A percentile compares a stretch with the other conserved stretches of the same genome.
These are phyloP conservation scores for Scytalidium lignicola DNA, from an alignment of 2,329 filamentous ascomycete species.

Conservation along the genomic window DNA sequence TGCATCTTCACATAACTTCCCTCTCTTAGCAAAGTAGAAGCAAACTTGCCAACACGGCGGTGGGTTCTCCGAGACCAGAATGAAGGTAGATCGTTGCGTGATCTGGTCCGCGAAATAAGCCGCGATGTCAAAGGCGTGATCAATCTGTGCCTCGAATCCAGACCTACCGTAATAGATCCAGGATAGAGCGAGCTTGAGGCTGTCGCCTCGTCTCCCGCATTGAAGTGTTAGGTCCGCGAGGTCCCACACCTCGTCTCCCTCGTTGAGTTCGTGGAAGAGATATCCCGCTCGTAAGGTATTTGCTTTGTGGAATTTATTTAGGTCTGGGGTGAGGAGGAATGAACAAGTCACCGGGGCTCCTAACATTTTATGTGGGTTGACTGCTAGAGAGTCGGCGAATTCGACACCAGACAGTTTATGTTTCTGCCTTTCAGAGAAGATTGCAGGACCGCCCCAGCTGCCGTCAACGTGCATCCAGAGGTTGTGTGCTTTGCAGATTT, in stretches of 20 bases:
- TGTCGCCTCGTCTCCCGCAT: slow-evolving; percentile 82
- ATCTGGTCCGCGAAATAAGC: slow-evolving; percentile 61
- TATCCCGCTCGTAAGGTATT: slow-evolving; percentile 88
- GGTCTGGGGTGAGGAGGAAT: slow-evolving; percentile 75
- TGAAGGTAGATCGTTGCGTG: slow-evolving; percentile 51
- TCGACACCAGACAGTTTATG: slow-evolving; percentile 65
- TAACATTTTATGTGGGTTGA: slow-evolving; percentile 98
- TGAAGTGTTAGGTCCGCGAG: slow-evolving; percentile 89
- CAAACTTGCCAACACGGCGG: slow-evolving; percentile 90
- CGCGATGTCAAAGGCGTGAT: slow-evolving; percentile 68
- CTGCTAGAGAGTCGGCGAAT: slow-evolving; percentile 73
- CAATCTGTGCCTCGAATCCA: slow-evolving; percentile 67
- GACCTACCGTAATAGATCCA: slow-evolving; percentile 84
- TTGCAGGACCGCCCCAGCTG: slow-evolving; percentile 81
- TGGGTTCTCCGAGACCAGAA: slow-evolving; percentile 68
- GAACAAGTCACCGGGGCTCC: slow-evolving; percentile 86
- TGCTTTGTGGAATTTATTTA: slow-evolving; percentile 71
- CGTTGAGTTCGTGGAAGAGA: slow-evolving; percentile 60
- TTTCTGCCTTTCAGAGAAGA: slow-evolving; percentile 65
- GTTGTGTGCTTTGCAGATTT: slow-evolving; percentile 63
- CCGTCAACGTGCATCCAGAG: slow-evolving; percentile 94
- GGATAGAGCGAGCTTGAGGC: slow-evolving; percentile 77
- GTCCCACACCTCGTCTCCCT: slow-evolving; percentile 68
- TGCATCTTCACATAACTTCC: slow-evolving; percentile 37
- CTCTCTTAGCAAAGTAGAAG: slow-evolving; percentile 74